phyloP scores from a whole-genome alignment of 2,329 filamentous ascomycete species.

The Colletotrichum sp. region DNA sequence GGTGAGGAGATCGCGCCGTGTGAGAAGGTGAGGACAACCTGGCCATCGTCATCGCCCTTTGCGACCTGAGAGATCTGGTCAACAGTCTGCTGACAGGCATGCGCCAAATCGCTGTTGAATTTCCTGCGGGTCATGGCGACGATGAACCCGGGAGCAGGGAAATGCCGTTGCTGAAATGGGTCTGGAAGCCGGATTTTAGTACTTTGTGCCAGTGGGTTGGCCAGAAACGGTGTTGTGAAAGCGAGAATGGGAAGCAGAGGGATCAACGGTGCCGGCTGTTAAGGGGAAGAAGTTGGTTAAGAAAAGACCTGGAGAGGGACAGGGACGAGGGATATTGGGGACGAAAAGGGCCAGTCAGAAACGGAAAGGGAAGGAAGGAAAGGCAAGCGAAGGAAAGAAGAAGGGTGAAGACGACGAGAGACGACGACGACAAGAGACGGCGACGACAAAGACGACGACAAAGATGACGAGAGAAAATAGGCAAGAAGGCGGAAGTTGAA shows the following conservation, averaged over 20 bases:
- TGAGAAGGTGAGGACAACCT: constrained; percentile 66
- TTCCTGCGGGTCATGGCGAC: constrained; percentile 68
- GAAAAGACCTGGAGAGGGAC: rapidly evolving
- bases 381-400: background rate
- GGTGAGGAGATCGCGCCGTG: constrained; percentile 28
- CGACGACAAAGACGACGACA: background rate
- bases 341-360: background rate
- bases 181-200: background rate
- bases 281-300: background rate
- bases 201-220: background rate
- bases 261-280: background rate
- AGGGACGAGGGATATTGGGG: background rate
- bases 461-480: background rate
- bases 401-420: background rate
- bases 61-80: constrained; percentile 59
- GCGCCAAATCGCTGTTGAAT: constrained; percentile 64
- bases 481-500: background rate
- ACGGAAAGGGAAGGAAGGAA: background rate
- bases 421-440: background rate
- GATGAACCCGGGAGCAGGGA: background rate
- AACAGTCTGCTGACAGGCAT: constrained; percentile 45
- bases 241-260: background rate
- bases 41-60: constrained; percentile 73
- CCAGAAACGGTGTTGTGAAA: background rate
- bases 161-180: background rate